Evolutionary conservation across 106 monocot species (phyloP), one percentile per base, ranked within the genome.

Genomic region (Dendrobium catenatum): DNA sequence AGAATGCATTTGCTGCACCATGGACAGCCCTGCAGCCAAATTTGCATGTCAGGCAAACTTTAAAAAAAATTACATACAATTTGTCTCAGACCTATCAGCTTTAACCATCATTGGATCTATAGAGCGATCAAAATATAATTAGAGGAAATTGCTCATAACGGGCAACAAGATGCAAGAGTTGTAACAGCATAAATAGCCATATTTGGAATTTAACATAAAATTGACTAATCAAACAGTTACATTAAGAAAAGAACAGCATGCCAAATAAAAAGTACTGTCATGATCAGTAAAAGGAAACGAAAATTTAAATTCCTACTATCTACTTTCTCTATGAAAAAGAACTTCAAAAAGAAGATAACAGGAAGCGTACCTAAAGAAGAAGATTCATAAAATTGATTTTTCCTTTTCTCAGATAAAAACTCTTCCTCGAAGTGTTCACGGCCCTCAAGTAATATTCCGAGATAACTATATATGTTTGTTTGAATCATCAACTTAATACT

Each of bases 381-480:
- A 77, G 78, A 77, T 81, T 42, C 66, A 75, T 41, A 42, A 29
- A 66, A 76, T 48, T 51, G 16, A 31, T 18, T 82, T 66, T 80
- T 82, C 66, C 81, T 85, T 79, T 59, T 86, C 33, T 76, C 81
- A 72, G 72, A 55, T 54, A 90, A 73, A 85, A 83, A 79, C 72
- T 93, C 88, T 77, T 88, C 93, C 87, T 93, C 90, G 82, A 93
- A 91, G 43, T 80, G 56, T 81, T 91, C 90, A 55, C 93, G 89
- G 0, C 87, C 89, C 80, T 93, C 93, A 59, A 93, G 88, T 78
- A 93, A 74, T 73, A 93, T 87, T 19, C 85, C 87, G 22, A 93
- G 86, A 78, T 93, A 91, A 61, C 15, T 84, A 72, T 93, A 93
- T 77, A 89, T 83, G 75, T 80, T 93, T 33, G 80, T 91, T 66